A percentile compares a stretch with the other conserved stretches of the same genome.
Conservation (phyloP, 78 protist genomes). For the Fonticula alba region DNA sequence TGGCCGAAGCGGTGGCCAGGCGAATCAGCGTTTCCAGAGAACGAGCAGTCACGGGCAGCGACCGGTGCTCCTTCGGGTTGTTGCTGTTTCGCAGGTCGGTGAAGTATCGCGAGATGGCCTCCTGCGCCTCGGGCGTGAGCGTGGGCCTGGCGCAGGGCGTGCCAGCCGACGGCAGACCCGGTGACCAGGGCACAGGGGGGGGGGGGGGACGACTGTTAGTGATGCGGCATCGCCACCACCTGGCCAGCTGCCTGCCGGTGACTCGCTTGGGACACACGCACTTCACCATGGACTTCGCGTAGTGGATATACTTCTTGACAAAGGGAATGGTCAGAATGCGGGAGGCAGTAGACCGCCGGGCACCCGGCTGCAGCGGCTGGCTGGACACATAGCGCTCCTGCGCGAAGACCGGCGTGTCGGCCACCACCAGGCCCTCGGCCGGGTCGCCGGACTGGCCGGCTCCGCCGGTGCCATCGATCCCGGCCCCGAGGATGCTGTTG, state of each 20-base stretch:
- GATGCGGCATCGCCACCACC: too few relatives aligned
- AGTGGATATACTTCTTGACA: slow-evolving; percentile 35
- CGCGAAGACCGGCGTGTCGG: too few relatives aligned
- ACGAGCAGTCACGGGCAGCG: slow-evolving; percentile 88
- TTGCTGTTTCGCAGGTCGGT: slow-evolving; percentile 25
- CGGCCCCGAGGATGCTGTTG: too few relatives aligned
- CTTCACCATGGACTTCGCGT: slow-evolving; percentile 11
- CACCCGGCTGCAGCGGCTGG: not conserved
- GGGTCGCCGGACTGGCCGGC: not conserved
- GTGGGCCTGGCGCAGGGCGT: too few relatives aligned
- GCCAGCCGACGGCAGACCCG: too few relatives aligned
- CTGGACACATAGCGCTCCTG: too few relatives aligned
- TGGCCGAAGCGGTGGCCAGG: slow-evolving; percentile 90
- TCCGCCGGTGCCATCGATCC: not conserved
- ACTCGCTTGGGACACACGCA: too few relatives aligned
- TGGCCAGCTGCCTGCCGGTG: too few relatives aligned
- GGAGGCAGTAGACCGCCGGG: too few relatives aligned
- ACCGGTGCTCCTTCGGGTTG: slow-evolving; percentile 1
- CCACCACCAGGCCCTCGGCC: not conserved
- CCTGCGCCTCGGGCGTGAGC: slow-evolving; percentile 33
- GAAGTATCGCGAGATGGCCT: slow-evolving; percentile 5
- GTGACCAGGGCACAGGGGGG: too few relatives aligned
- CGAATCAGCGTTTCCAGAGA: slow-evolving; percentile 91
- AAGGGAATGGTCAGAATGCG: slow-evolving; percentile 14
- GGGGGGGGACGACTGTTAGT: too few relatives aligned